Conservation (phyloP, 1,284 basidiomycete species). For the Trichosporon ovoides region DNA sequence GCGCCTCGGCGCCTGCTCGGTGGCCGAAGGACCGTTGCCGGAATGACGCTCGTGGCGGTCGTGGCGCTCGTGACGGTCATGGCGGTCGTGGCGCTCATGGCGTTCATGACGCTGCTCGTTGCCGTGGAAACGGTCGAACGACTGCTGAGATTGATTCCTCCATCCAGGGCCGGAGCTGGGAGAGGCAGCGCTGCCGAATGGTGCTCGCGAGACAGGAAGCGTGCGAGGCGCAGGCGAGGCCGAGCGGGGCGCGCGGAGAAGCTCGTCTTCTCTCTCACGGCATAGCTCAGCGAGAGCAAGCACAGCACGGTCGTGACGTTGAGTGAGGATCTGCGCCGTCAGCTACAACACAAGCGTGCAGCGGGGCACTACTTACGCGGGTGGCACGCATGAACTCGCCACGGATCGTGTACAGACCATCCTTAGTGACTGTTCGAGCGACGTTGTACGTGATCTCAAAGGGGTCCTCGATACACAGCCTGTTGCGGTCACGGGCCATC, state of each 20-base stretch:
- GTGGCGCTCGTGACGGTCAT: neutral
- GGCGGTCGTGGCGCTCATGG: conserved; percentile 1
- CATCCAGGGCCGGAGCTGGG: conserved; percentile 21
- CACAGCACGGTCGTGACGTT: conserved; percentile 73
- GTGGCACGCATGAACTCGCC: conserved; percentile 98
- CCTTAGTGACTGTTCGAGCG: conserved; percentile 89
- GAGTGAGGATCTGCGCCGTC: conserved; percentile 56
- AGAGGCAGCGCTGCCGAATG: conserved; percentile 18
- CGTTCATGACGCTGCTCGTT: neutral
- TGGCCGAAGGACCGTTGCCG: neutral
- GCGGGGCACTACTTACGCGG: conserved; percentile 48
- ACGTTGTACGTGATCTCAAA: conserved; percentile 96
- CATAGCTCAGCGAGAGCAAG: conserved; percentile 75
- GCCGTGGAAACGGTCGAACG: conserved; percentile 33
- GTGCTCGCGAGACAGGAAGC: conserved; percentile 33
- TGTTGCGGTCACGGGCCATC: conserved; percentile 73
- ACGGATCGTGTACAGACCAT: conserved; percentile 92
- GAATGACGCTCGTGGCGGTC: conserved; percentile 2
- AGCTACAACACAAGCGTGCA: neutral
- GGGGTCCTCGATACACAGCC: conserved; percentile 95
- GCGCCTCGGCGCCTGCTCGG: conserved; percentile 17
- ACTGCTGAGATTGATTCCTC: conserved; percentile 41
- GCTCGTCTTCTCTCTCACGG: conserved; percentile 52
- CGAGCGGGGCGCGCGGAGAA: conserved; percentile 48
- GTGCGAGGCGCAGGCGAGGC: conserved; percentile 47